These are phyloP conservation scores for Fusarium beomiforme DNA, from an alignment of 2,329 filamentous ascomycete species.

Conservation along the genomic window DNA sequence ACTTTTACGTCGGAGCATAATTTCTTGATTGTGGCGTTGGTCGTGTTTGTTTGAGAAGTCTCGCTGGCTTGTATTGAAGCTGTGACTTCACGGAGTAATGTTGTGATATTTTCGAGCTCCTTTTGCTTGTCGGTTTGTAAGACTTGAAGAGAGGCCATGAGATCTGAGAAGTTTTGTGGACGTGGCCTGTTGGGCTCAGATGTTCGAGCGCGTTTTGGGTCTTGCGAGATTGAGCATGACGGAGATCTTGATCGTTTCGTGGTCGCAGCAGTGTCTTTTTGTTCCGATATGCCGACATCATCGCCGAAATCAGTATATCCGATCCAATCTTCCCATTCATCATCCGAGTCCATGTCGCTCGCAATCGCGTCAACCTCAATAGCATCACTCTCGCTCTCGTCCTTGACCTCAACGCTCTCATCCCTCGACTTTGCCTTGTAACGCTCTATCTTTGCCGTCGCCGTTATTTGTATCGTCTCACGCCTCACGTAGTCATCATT, in stretches of 20 bases:
- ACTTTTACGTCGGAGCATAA: background rate
- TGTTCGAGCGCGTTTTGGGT: background rate
- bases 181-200: background rate
- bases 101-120: background rate
- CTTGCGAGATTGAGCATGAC: background rate
- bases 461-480: accelerated
- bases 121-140: background rate
- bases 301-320: background rate
- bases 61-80: background rate
- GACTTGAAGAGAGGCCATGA: background rate
- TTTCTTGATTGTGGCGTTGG: background rate
- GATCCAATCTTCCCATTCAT: background rate
- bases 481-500: background rate
- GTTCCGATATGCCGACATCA: background rate
- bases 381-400: background rate
- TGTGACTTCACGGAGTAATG: background rate
- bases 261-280: background rate
- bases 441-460: too few species aligned
- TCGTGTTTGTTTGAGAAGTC: background rate
- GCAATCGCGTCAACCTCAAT: background rate
- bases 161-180: background rate
- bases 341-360: background rate
- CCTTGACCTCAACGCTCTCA: background rate
- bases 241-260: background rate
- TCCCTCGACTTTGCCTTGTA: too few species aligned